Base-by-base conservation (phyloP, 768 basidiomycete species). In the Phylloporus sp. region DNA sequence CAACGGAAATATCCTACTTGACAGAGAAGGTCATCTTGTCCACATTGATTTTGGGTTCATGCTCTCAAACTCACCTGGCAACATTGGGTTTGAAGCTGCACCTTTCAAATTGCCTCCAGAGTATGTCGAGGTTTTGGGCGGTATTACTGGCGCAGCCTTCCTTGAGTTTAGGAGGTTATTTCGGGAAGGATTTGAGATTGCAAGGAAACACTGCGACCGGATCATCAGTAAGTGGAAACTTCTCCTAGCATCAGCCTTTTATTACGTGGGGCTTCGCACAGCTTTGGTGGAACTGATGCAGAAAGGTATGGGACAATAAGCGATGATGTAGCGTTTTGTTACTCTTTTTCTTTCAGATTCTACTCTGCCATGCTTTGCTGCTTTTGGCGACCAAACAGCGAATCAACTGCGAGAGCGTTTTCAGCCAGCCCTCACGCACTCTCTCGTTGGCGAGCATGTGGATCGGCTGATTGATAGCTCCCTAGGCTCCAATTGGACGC, bases 1-100 rank as follows among this genome's bases (percentile, higher is more conserved):
- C 66, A 99, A 99, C 63, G 97, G 97, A 27, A 99, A 98, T 65
- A 98, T 99, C 48, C 80, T 99, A 6, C 74, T 99, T 42, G 97
- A 98, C 71, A 83, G 91, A 47, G 92, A 97, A 29, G 97, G 97
- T 0, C 95, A 95, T 60, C 76, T 97, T 22, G 86, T 97, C 44
- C 91, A 99, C 68, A 99, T 99, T 54, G 97, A 98, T 69, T 99
- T 98, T 66, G 97, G 97, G 2, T 98, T 98, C 74, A 95, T 98
- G 79, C 78, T 98, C 29, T 88, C 88, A 38, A 97, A 97, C 69
- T 93, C 95, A 2, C 97, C 97, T 0, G 95, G 95, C 18, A 95
- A 95, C 66, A 88, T 99, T 56, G 91, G 95, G 24, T 98, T 99
- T 67, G 97, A 99, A 72, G 95, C 95, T n/a, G 95, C 97, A 2